Conservation (phyloP, 2,329 filamentous ascomycete species). For the Ophiostoma quercus region DNA sequence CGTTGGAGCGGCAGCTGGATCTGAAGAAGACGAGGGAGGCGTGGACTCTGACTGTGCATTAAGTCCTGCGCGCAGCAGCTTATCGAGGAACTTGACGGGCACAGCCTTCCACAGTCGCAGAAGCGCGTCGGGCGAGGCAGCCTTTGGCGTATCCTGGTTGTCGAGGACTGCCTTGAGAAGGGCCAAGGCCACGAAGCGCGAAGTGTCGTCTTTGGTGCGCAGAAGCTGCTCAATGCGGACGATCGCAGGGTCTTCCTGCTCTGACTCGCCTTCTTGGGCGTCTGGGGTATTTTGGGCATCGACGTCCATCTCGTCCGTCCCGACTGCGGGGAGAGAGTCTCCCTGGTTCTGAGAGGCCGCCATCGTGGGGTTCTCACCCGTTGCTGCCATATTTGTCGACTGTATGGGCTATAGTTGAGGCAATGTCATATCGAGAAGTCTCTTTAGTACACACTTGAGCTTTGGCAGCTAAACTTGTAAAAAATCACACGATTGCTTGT, state of each 20-base stretch:
- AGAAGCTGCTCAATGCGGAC: constrained; percentile 53
- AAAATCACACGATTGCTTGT: neutral
- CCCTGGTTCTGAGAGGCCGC: neutral
- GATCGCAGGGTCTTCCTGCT: constrained; percentile 30
- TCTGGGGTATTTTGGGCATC: neutral
- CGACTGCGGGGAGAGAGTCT: neutral
- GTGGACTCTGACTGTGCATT: constrained; percentile 7
- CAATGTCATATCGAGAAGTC: neutral
- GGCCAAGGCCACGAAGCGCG: constrained; percentile 62
- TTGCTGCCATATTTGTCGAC: neutral
- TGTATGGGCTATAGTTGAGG: neutral
- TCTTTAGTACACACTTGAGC: neutral
- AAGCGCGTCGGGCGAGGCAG: constrained; percentile 32
- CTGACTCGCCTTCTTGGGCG: neutral
- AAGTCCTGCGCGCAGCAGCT: constrained; percentile 53
- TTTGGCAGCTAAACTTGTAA: neutral
- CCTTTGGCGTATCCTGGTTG: constrained; percentile 34
- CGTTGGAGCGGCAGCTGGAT: constrained; percentile 32
- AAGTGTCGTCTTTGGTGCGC: constrained; percentile 58
- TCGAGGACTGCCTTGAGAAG: constrained; percentile 62
- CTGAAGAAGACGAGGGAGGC: neutral
- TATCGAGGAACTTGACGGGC: constrained; percentile 58
- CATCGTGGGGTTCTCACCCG: neutral
- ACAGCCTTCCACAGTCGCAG: constrained; percentile 55
- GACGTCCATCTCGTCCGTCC: neutral